Conservation (phyloP, 371 early-diverging fungal genomes). For the Encephalitozoon cuniculi region DNA sequence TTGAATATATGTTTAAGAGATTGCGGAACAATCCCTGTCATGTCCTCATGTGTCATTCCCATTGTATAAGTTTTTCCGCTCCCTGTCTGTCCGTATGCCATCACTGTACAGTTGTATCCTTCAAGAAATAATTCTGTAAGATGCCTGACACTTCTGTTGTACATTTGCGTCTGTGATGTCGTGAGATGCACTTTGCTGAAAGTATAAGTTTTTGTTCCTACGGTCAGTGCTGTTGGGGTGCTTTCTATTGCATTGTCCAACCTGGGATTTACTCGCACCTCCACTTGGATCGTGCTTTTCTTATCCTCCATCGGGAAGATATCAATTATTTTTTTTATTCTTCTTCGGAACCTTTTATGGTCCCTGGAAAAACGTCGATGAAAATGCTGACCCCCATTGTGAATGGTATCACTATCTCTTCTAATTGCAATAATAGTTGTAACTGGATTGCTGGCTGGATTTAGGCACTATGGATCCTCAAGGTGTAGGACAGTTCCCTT, state of each 20-base stretch:
- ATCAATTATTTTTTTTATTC: slow-evolving; percentile 11
- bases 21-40: slow-evolving; percentile 47
- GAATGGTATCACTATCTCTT: background rate
- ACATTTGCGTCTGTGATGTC: slow-evolving; percentile 31
- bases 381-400: background rate
- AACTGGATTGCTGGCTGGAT: background rate
- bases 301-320: background rate
- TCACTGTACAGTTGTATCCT: slow-evolving; percentile 47
- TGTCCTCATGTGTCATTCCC: slow-evolving; percentile 71
- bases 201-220: slow-evolving; percentile 29
- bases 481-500: background rate
- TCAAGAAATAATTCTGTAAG: slow-evolving; percentile 31
- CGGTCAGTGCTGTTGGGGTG: background rate
- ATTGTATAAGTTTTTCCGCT: slow-evolving; percentile 96
- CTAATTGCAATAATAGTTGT: background rate
- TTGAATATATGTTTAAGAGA: slow-evolving; percentile 44
- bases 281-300: slow-evolving; percentile 35
- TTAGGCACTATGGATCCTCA: background rate
- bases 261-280: slow-evolving; percentile 42
- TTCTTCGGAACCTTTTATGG: background rate
- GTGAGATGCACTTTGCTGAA: slow-evolving; percentile 31
- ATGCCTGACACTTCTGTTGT: slow-evolving; percentile 8
- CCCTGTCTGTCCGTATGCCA: slow-evolving; percentile 70
- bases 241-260: slow-evolving; percentile 19
- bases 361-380: background rate